phyloP scores from a whole-genome alignment of 306 rosid species.

The Vicia faba region DNA sequence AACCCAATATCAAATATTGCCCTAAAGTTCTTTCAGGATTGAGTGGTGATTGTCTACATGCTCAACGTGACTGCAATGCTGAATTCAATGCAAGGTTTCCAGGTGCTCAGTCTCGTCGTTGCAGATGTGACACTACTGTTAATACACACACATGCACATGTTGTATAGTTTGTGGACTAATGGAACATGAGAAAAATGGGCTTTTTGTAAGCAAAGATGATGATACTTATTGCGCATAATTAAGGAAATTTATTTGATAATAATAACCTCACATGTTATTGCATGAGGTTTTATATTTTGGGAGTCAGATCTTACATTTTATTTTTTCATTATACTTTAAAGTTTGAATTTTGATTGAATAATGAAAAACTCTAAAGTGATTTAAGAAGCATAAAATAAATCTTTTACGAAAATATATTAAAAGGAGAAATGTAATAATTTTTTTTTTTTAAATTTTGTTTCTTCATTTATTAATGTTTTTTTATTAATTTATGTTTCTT shows the following conservation, averaged over 20 bases:
- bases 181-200: background rate
- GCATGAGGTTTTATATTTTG: background rate
- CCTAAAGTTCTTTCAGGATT: background rate
- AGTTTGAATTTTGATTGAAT: background rate
- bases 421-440: too few species aligned
- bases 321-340: background rate
- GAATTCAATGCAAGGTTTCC: background rate
- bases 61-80: background rate
- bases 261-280: background rate
- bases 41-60: background rate
- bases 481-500: too few species aligned
- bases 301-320: background rate
- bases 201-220: too few species aligned
- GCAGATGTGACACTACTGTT: background rate
- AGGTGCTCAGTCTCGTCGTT: background rate
- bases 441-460: too few species aligned
- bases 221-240: too few species aligned
- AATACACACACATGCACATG: background rate
- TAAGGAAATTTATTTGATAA: too few species aligned
- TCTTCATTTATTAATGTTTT: too few species aligned
- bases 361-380: background rate
- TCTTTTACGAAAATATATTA: too few species aligned
- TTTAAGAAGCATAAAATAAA: too few species aligned
- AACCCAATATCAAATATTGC: background rate
- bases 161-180: background rate